Evolutionary conservation across 805 yeast species (phyloP), one percentile per base, ranked within the genome.

Genomic region (Starmerella geochares): DNA sequence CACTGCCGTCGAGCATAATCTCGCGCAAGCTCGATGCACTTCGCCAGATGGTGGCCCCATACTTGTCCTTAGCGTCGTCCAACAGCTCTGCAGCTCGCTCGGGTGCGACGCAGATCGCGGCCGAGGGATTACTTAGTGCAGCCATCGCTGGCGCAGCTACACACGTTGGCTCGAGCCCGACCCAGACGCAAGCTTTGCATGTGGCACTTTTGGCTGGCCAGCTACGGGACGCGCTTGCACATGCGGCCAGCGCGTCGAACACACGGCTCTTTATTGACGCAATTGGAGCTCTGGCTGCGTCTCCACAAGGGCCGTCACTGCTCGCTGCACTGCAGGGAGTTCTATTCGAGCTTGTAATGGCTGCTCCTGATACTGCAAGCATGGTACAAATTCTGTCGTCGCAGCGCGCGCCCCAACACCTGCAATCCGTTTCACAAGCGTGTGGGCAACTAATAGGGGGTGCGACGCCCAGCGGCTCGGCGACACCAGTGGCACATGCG

Each of bases 271-370:
- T 54, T 13, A 29, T 53, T 5, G 58, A 54, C 41, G 38, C 56
- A 14, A 28, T 54, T 16, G 58, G 58, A 20, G 49, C 56, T 9
- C 44, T 54, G 3, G 56, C 54, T 2, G 58, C 58, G 14, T 47
- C 52, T 19, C 35, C 53, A 9, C 58, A 54, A 31, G 58, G 58
- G 6, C 56, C 58, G 7, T 19, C 36, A 29, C 39, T 54, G 38
- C 46, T 54, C n/a, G 45, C 58, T 5, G 56, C 58, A 7, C 28
- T 54, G 39, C 58, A 54, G 40, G 51, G 56, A 7, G 49, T 53
- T 20, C 50, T 48, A 23, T 54, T 54, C 37, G 46, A 53, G 38
- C 47, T 54, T 9, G 54, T 51, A 4, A 50, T 47, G 49, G 40
- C 52, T 14, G 11, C 57, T 4, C 47, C 41, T 4, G 41, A 37